These are phyloP conservation scores for Exserohilum rostratum DNA, from an alignment of 2,329 filamentous ascomycete species.

Conservation along the genomic window DNA sequence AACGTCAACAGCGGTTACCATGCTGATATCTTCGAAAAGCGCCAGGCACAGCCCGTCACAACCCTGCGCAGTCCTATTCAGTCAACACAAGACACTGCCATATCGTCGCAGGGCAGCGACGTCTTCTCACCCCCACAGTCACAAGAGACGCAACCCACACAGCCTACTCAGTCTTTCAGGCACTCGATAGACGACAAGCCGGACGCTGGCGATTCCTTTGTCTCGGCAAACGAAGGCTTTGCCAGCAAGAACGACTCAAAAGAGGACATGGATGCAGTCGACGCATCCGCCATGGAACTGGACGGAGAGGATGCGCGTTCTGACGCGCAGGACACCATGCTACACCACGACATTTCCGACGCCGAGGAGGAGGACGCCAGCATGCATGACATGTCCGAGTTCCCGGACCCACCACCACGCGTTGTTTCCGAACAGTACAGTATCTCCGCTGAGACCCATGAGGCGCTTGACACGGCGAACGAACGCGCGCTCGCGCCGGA, in stretches of 20 bases:
- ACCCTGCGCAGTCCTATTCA: constrained; percentile 41
- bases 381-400: constrained; percentile 27
- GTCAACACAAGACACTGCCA: constrained; percentile 40
- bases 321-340: constrained; percentile 32
- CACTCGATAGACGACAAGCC: constrained; percentile 31
- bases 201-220: constrained; percentile 53
- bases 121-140: constrained; percentile 42
- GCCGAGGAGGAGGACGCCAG: constrained; percentile 22
- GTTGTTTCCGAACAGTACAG: constrained; percentile 39
- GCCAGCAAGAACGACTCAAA: constrained; percentile 40
- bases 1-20: constrained; percentile 30
- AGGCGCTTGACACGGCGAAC: constrained; percentile 36
- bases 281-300: constrained; percentile 40
- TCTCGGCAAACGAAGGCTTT: constrained; percentile 55
- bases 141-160: constrained; percentile 43
- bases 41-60: constrained; percentile 25
- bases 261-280: constrained; percentile 28
- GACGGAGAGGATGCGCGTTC: constrained; percentile 34
- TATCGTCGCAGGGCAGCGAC: constrained; percentile 34
- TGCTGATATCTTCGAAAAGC: constrained; percentile 49
- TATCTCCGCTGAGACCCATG: constrained; percentile 42
- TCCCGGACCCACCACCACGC: constrained; percentile 30
- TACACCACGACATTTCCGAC: constrained; percentile 31
- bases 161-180: constrained; percentile 37
- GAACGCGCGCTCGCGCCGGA: constrained; percentile 28